Evolutionary conservation across 495 filamentous ascomycete species (phyloP), one percentile per base, ranked within the genome.

Genomic region (Neurospora intermedia): DNA sequence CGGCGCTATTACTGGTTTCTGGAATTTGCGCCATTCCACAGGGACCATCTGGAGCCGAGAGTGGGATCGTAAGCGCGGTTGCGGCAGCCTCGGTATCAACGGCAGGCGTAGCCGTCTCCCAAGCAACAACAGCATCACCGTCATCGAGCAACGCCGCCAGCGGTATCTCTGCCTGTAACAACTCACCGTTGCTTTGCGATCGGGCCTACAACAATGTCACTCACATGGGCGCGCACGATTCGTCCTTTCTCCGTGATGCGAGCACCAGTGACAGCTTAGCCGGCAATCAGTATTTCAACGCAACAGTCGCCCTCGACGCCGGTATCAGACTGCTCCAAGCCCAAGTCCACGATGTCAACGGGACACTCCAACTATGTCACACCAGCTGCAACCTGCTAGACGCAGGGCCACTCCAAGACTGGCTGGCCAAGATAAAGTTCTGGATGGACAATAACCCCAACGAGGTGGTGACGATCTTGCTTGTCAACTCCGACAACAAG

Each of bases 241-340:
- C 86, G 41, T 78, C 91, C 70, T 93, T 93, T 77, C 86, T 92
- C 45, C 81, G 86, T 7, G 85, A 88, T 71, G 78, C 75, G 7
- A 81, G 77, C 71, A 88, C 86, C 6, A 85, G 85, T 40, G 84
- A 87, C 71, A 83, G 87, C 18, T 80, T 87, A 8, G 83, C 87
- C 20, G 89, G 91, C 4, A 92, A 93, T 75, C 91, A 93, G 77
- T 90, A 86, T 76, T 86, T 87, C 80, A 86, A 89, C 75, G 85
- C 90, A 39, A 88, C 87, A n/a, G 82, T 84, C 0, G 90, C 91
- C 48, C 85, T 93, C 4, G 85, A 89, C 40, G 86, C 89, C 27
- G 91, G 92, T 13, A 85, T 93, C 73, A 88, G 91, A 10, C 87
- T 91, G 42, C 82, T 93, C 2, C 89, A 92, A 77, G 89, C 83